phyloP scores from a whole-genome alignment of 2,329 filamentous ascomycete genomes.

The Dothiorella sarmentorum region DNA sequence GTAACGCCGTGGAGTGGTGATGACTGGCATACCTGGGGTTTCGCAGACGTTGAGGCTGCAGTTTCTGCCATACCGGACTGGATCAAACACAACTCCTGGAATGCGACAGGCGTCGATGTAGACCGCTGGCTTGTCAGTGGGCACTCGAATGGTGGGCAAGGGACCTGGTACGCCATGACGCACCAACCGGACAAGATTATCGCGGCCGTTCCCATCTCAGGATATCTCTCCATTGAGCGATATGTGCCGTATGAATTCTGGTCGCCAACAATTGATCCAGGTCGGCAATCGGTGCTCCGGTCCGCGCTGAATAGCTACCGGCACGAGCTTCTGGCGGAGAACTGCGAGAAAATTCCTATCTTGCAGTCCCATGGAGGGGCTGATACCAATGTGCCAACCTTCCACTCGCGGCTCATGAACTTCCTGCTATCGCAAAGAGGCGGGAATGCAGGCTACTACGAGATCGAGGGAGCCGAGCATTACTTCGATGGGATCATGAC shows the following conservation, averaged over 20 bases:
- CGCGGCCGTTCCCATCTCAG: slow-evolving; percentile 56
- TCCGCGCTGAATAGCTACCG: slow-evolving; percentile 51
- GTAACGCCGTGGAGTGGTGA: slow-evolving; percentile 59
- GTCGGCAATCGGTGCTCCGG: slow-evolving; percentile 46
- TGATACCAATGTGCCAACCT: slow-evolving; percentile 59
- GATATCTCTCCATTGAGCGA: slow-evolving; percentile 57
- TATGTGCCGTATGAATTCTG: slow-evolving; percentile 59
- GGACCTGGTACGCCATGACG: slow-evolving; percentile 55
- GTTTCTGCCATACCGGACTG: slow-evolving; percentile 48
- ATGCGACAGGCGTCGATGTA: slow-evolving; percentile 44
- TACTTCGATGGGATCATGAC: slow-evolving; percentile 57
- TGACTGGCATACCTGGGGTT: slow-evolving; percentile 61
- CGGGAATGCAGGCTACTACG: slow-evolving; percentile 46
- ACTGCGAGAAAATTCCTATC: slow-evolving; percentile 51
- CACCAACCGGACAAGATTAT: slow-evolving; percentile 56
- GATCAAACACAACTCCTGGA: slow-evolving; percentile 49
- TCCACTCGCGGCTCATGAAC: slow-evolving; percentile 54
- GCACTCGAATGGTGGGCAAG: slow-evolving; percentile 61
- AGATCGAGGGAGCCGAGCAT: slow-evolving; percentile 49
- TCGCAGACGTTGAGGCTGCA: slow-evolving; percentile 54
- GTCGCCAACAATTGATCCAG: slow-evolving; percentile 50
- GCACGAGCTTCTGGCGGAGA: slow-evolving; percentile 53
- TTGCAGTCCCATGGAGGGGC: slow-evolving; percentile 55
- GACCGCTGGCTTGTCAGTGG: slow-evolving; percentile 53
- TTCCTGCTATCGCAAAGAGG: slow-evolving; percentile 46